Evolutionary conservation across 495 filamentous ascomycete species (phyloP), one percentile per base, ranked within the genome.

Genomic region (Tuber microsphaerosporum): DNA sequence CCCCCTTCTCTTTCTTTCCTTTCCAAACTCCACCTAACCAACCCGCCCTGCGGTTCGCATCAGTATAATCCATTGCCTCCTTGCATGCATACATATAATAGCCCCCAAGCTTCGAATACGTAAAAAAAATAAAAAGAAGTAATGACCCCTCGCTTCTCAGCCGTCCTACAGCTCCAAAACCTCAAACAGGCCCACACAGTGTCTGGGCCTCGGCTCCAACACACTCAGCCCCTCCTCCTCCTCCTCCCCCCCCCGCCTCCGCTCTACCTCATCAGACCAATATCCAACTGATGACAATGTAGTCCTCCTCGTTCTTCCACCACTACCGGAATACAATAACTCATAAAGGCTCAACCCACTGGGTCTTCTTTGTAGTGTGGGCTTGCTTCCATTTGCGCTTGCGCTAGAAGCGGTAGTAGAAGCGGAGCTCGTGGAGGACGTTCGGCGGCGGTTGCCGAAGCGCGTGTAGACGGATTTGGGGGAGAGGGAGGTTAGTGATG

Each of bases 131-230:
- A 4, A 8, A 41, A 56, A 4, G 19, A 37, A 22, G 61, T 65
- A 73, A 22, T 26, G 10, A 43, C 34, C 8, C 45, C 26, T 44
- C 12, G 68, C 19, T 17, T 56, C 31, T 22, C 12, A 19, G 39
- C 12, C 10, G 12, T 26, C 26, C n/a, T 31, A 61, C 56, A 61
- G 31, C 48, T 73, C 74, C 34, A 75, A 72, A 17, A 75, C 37
- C 48, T 75, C 74, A 41, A 75, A 73, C 51, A 75, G 61, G 12
- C 74, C 74, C 2, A 69, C 71, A 46, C 74, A 73, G 39, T 73
- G 22, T 37, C 72, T 75, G 20, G 71, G 74, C 17, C 74, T 72
- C 6, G 74, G 74, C 43, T 75, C 74, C 34, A 75, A 46, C 68
- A 75, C 71, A 37, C 71, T 69, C 56, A 75, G 19, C 26, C 44